phyloP scores from a whole-genome alignment of 2,329 filamentous ascomycete species.

The Colletotrichum somersetense region DNA sequence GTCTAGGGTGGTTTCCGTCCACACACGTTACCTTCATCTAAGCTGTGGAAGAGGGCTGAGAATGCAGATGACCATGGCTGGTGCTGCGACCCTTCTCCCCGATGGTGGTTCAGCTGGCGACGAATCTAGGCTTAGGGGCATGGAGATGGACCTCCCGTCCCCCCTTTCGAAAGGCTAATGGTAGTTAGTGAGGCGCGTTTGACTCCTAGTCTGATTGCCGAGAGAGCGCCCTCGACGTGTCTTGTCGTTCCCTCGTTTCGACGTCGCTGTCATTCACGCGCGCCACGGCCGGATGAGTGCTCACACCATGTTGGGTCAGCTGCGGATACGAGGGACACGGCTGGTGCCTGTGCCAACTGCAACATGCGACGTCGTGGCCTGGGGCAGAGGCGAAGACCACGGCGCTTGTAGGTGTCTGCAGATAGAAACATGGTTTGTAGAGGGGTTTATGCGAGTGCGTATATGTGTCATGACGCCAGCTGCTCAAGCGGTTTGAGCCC shows the following conservation, averaged over 20 bases:
- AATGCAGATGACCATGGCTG: slow-evolving; percentile 3
- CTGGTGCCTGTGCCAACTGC: slow-evolving; percentile 7
- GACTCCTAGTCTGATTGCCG: not conserved
- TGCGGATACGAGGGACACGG: not conserved
- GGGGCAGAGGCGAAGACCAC: slow-evolving; percentile 3
- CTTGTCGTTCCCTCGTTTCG: not conserved
- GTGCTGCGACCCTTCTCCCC: slow-evolving; percentile 20
- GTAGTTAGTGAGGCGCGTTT: not conserved
- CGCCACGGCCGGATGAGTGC: too few relatives aligned
- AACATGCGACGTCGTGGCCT: slow-evolving; percentile 18
- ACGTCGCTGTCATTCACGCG: not conserved
- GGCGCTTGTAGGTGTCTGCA: not conserved
- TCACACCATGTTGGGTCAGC: not conserved
- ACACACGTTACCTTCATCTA: slow-evolving; percentile 16
- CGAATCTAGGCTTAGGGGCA: not conserved
- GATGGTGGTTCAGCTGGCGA: not conserved
- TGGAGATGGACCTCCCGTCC: slow-evolving; percentile 4
- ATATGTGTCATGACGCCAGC: not conserved
- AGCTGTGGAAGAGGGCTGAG: not conserved
- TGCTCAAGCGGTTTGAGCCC: not conserved
- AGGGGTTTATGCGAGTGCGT: not conserved
- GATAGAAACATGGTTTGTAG: not conserved
- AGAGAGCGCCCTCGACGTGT: not conserved
- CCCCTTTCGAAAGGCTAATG: not conserved
- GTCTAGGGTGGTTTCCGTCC: not conserved